phyloP scores from a whole-genome alignment of 2,329 filamentous ascomycete genomes.

The Cladophialophora bantiana region DNA sequence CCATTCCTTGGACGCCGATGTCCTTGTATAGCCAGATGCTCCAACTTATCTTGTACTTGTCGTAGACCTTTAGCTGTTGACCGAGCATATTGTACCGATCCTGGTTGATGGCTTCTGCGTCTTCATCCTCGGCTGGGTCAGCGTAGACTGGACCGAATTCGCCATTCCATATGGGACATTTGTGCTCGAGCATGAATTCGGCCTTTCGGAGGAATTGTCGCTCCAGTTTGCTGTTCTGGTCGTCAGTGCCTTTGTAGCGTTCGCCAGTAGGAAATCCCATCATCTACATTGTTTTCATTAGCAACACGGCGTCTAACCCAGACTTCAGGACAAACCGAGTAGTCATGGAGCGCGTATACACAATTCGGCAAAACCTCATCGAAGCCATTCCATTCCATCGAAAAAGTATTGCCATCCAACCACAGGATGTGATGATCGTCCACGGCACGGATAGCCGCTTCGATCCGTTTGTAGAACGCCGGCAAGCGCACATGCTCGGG shows the following conservation, averaged over 20 bases:
- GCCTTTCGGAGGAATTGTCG: slow-evolving; percentile 55
- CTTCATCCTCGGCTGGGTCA: slow-evolving; percentile 17
- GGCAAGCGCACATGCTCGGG: slow-evolving; percentile 54
- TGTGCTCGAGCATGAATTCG: slow-evolving; percentile 53
- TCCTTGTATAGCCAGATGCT: slow-evolving; percentile 68
- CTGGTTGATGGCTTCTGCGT: slow-evolving; percentile 42
- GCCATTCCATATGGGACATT: slow-evolving; percentile 59
- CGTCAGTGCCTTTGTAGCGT: slow-evolving; percentile 49
- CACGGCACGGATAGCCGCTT: slow-evolving; percentile 54
- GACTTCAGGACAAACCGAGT: slow-evolving; percentile 43
- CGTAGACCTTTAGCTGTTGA: slow-evolving; percentile 60
- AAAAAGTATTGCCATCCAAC: slow-evolving; percentile 54
- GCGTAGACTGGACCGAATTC: slow-evolving; percentile 58
- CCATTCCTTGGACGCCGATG: slow-evolving; percentile 64
- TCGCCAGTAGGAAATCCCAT: slow-evolving; percentile 54
- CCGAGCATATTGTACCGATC: slow-evolving; percentile 57
- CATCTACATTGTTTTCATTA: slow-evolving; percentile 24
- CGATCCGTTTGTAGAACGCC: slow-evolving; percentile 55
- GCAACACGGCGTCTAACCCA: background rate
- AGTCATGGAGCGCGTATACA: slow-evolving; percentile 51
- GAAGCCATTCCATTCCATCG: slow-evolving; percentile 55
- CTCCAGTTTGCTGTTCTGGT: slow-evolving; percentile 53
- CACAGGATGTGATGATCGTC: slow-evolving; percentile 56
- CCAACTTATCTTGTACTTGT: slow-evolving; percentile 61
- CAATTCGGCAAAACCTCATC: slow-evolving; percentile 52